Percentiles rank a stretch among this genome's conserved stretches.
These are phyloP conservation scores for Rubia occidens DNA, from an alignment of 305 asterid species.

Conservation along the genomic window DNA sequence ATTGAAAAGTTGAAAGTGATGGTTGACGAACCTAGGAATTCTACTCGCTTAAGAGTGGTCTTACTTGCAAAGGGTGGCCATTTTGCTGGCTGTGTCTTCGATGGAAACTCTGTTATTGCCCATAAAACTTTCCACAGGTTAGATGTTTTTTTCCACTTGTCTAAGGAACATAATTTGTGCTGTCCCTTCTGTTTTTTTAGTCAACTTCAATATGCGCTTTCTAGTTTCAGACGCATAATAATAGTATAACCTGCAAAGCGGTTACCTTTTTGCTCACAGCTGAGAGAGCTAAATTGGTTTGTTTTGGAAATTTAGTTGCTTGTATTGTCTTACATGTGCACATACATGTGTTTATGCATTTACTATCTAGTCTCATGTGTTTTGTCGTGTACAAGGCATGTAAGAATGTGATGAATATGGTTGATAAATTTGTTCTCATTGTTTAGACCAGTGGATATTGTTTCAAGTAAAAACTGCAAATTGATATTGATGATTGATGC, in stretches of 20 bases:
- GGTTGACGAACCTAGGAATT: conserved; percentile 67
- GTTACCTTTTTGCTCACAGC: not conserved
- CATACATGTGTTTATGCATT: not conserved
- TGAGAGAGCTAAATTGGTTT: too few species aligned
- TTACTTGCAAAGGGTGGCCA: conserved; percentile 92
- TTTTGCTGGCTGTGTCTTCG: conserved; percentile 93
- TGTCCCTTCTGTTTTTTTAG: not conserved
- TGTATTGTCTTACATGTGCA: not conserved
- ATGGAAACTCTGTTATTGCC: conserved; percentile 68
- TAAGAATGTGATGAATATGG: not conserved
- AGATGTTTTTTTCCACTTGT: conserved; percentile 16
- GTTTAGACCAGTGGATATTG: not conserved
- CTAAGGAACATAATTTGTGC: not conserved
- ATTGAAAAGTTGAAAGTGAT: conserved; percentile 50
- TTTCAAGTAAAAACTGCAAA: not conserved
- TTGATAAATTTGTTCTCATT: not conserved
- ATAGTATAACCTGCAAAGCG: not conserved
- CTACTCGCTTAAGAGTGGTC: conserved; percentile 56
- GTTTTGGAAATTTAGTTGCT: too few species aligned
- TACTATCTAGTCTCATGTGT: not conserved
- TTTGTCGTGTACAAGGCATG: not conserved
- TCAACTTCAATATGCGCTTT: not conserved
- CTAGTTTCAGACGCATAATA: not conserved
- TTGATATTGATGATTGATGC: conserved; percentile 7
- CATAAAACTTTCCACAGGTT: conserved; percentile 97